Base-by-base conservation (phyloP, 148 eudicot genomes). In the Pharnaceum exiguum region DNA sequence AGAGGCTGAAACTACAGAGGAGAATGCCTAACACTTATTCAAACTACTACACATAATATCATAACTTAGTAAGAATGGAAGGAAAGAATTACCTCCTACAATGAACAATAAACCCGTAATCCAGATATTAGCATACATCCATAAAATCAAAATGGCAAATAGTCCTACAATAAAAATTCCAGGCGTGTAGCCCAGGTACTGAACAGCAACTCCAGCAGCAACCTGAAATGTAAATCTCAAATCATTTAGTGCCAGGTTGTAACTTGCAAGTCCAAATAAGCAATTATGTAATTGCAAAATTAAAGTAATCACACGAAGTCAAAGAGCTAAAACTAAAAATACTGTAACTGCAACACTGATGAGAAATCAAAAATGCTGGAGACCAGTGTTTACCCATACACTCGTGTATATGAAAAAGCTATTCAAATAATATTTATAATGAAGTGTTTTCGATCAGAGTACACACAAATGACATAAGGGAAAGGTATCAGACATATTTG, bases 61-160 rank as follows among this genome's bases (percentile, higher is more conserved):
- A 58, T 54, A 50, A 54, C 18, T 10, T n/a, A 55, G n/a, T 17
- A 45, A n/a, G 30, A 18, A 50, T 48, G 44, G 30, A 72, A 71
- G n/a, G 45, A 28, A 45, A 60, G 62, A 33, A 77, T 35, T 82
- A 94, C 99, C 99, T 79, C 91, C 99, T 63, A 89, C 82, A 46
- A 94, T 79, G 71, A 94, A 83, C 75, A 94, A 75, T 70, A 78
- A 52, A 54, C 99, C 99, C 18, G 84, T 89, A 30, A 89, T 82
- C 99, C 99, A 89, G 77, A 89, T 89, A 84, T 94, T 89, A 52
- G 95, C 99, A 79, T 74, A 94, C 96, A 89, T 86, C 99, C 99
- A 94, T 45, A 94, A 70, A 51, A 86, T 66, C 64, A 94, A 59
- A 71, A 89, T 94, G 42, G 99, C 91, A 78, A 83, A 83, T 18